Evolutionary conservation across 306 rosid genomes (phyloP).

Genomic region (Cucumis melo): DNA sequence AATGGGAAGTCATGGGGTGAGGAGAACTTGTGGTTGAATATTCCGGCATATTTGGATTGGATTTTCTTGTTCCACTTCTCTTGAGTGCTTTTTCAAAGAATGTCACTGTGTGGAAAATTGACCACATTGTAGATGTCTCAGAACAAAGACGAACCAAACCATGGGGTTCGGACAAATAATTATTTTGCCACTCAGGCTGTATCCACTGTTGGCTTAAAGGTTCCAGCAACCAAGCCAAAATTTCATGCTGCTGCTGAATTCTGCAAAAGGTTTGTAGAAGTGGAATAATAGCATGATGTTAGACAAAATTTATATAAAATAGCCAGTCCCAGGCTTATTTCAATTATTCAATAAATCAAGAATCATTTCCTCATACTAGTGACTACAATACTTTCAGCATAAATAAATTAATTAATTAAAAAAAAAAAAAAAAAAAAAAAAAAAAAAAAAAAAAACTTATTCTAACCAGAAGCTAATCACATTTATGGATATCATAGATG

Average conservation of each 20-base stretch:
- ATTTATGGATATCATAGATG: not conserved
- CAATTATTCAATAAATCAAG: not conserved
- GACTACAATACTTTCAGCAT: not conserved
- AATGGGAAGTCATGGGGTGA: slow-evolving; percentile 85
- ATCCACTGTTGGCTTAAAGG: slow-evolving; percentile 87
- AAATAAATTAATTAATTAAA: too few relatives aligned
- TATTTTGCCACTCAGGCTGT: slow-evolving; percentile 81
- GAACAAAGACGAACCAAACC: slow-evolving; percentile 70
- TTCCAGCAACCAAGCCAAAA: slow-evolving; percentile 82
- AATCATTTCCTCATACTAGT: not conserved
- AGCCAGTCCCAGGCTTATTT: not conserved
- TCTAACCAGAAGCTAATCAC: not conserved
- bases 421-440: not conserved
- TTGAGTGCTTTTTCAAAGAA: slow-evolving; percentile 97
- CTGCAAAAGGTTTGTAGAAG: slow-evolving; percentile 36
- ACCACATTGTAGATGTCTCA: slow-evolving; percentile 79
- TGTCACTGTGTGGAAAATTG: slow-evolving; percentile 70
- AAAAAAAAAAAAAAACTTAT: not conserved
- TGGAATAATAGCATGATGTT: slow-evolving; percentile 4
- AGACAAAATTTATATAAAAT: not conserved
- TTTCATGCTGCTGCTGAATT: slow-evolving; percentile 92
- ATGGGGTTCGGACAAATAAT: slow-evolving; percentile 67
- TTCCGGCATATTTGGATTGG: slow-evolving; percentile 39
- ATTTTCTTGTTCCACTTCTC: slow-evolving; percentile 84
- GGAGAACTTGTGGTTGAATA: slow-evolving; percentile 33